These are phyloP conservation scores for Syzygium jambos DNA, from an alignment of 345 rosid genomes.

Conservation along the genomic window DNA sequence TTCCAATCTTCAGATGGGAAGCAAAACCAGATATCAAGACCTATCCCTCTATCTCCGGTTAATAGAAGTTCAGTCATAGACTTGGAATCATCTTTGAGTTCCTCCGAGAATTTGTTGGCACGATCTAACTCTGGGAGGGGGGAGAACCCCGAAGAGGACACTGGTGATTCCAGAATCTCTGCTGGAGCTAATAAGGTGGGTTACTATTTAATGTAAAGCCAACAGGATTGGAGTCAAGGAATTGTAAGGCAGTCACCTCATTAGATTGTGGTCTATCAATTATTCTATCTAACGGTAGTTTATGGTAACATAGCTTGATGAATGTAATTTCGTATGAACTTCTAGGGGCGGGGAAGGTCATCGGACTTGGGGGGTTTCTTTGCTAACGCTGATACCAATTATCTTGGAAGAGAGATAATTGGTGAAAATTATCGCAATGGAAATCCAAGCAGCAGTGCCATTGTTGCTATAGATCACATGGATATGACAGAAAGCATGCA, in stretches of 20 bases:
- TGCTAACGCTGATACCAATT: conserved; percentile 57
- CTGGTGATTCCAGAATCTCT: conserved; percentile 47
- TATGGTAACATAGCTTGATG: neutral
- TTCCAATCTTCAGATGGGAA: conserved; percentile 95
- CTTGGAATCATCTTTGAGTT: conserved; percentile 72
- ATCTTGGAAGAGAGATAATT: conserved; percentile 34
- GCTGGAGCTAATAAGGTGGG: conserved; percentile 45
- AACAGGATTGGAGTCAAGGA: neutral
- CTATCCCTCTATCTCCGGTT: conserved; percentile 37
- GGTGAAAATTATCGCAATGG: conserved; percentile 31
- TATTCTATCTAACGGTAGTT: neutral
- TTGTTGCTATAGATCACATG: conserved; percentile 66
- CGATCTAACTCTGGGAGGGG: conserved; percentile 38
- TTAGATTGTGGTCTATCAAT: neutral
- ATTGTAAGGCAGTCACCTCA: neutral
- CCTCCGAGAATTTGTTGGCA: conserved; percentile 34
- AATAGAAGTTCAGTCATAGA: conserved; percentile 52
- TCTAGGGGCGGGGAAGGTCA: conserved; percentile 56
- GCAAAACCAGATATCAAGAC: conserved; percentile 35
- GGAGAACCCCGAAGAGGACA: conserved; percentile 53
- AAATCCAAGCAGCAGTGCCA: conserved; percentile 25
- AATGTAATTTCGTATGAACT: conserved; percentile 1
- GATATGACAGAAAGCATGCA: conserved; percentile 99
- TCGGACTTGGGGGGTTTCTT: conserved; percentile 76
- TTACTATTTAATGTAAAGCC: neutral